Conservation (phyloP, 768 basidiomycete species). For the Omphalotus guepiniiformis region DNA sequence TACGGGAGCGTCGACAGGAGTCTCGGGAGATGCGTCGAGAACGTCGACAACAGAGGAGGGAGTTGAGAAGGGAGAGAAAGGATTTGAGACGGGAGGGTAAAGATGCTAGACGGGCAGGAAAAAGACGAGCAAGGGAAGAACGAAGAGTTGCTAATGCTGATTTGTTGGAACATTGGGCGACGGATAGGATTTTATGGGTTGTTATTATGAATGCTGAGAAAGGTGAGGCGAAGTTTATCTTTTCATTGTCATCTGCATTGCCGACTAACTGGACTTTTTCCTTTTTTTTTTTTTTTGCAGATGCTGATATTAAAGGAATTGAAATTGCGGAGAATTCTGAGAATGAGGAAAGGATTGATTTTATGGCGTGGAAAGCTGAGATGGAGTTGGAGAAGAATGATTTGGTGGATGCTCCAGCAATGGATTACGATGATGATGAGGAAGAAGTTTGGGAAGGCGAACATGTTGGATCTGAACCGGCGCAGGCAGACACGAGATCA, state of each 20-base stretch:
- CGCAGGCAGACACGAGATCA: too few relatives aligned
- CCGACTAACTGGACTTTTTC: neutral
- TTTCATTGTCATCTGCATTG: neutral
- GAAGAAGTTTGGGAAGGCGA: conserved; percentile 8
- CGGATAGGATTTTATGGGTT: conserved; percentile 18
- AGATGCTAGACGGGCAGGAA: conserved; percentile 1
- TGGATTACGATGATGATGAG: conserved; percentile 3
- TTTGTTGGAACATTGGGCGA: conserved; percentile 17
- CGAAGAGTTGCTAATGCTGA: conserved; percentile 17
- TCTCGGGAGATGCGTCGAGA: neutral
- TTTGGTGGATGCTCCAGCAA: neutral
- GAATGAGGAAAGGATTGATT: conserved; percentile 9
- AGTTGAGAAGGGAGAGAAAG: neutral
- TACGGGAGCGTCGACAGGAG: neutral
- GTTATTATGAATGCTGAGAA: conserved; percentile 19
- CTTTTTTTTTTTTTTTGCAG: conserved; percentile 4
- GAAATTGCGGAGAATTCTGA: conserved; percentile 15
- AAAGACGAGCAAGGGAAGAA: conserved; percentile 8
- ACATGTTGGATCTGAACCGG: too few relatives aligned
- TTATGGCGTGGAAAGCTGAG: neutral
- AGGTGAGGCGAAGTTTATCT: conserved; percentile 10
- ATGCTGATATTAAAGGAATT: conserved; percentile 18
- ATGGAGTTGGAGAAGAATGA: conserved; percentile 8
- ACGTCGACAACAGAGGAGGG: conserved; percentile 1
- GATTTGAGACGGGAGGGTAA: neutral